Percentiles rank a stretch among this genome's conserved stretches.
Evolutionary conservation across 2,329 filamentous ascomycete species (phyloP).

Genomic region (Ophiostoma sp.): DNA sequence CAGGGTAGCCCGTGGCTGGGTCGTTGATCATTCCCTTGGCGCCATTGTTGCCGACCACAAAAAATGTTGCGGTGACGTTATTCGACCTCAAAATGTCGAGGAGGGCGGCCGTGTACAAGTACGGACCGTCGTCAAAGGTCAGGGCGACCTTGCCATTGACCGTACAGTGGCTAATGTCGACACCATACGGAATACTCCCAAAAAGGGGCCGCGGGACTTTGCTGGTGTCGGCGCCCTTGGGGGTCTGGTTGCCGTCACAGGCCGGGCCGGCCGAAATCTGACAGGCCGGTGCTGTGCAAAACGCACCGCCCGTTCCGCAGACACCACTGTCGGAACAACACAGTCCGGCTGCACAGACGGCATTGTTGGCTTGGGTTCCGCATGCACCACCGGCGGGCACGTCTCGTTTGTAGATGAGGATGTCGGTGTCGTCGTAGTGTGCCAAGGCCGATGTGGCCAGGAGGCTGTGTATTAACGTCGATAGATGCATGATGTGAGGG

Average conservation of each 20-base stretch:
- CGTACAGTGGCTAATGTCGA: slow-evolving; percentile 39
- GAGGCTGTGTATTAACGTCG: background rate
- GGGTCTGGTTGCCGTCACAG: slow-evolving; percentile 38
- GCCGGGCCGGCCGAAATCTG: slow-evolving; percentile 34
- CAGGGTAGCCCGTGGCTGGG: slow-evolving; percentile 39
- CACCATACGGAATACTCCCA: slow-evolving; percentile 36
- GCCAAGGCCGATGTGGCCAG: background rate
- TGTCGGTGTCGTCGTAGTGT: slow-evolving; percentile 9
- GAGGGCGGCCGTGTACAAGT: slow-evolving; percentile 38
- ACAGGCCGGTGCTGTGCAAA: slow-evolving; percentile 36
- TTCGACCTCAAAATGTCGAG: slow-evolving; percentile 40
- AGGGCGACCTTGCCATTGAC: slow-evolving; percentile 39
- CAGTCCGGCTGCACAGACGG: slow-evolving; percentile 31
- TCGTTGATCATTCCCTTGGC: slow-evolving; percentile 41
- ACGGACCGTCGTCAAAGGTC: slow-evolving; percentile 43
- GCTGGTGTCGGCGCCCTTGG: slow-evolving; percentile 33
- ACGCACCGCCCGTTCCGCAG: slow-evolving; percentile 36
- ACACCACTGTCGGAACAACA: slow-evolving; percentile 37
- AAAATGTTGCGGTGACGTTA: slow-evolving; percentile 41
- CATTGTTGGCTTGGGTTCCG: slow-evolving; percentile 31
- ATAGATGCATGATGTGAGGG: background rate
- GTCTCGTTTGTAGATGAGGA: slow-evolving; percentile 13
- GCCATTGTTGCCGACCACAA: slow-evolving; percentile 40
- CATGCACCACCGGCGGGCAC: slow-evolving; percentile 26
- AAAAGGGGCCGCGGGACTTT: slow-evolving; percentile 32